phyloP scores from a whole-genome alignment of 192 early-diverging fungal genomes.

The Coemansia sp. region DNA sequence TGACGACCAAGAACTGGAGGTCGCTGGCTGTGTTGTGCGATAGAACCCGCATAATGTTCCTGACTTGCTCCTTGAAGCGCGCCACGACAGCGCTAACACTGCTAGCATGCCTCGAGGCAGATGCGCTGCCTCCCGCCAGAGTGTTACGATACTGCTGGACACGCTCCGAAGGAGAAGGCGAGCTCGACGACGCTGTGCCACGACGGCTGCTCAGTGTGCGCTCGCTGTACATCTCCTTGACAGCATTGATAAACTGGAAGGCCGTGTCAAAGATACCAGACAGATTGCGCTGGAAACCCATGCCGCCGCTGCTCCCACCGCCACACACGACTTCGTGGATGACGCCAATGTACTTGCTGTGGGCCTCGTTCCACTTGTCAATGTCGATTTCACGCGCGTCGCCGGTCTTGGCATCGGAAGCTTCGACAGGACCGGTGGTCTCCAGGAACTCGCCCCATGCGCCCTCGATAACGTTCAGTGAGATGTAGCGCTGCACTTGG shows the following conservation, averaged over 20 bases:
- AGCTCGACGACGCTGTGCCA: slow-evolving; percentile 6
- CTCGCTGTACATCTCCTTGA: slow-evolving; percentile 59
- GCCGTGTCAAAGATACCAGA: slow-evolving; percentile 67
- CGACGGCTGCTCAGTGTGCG: slow-evolving; percentile 38
- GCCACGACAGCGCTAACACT: slow-evolving; percentile 42
- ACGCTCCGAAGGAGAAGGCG: slow-evolving; percentile 21
- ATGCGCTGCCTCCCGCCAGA: slow-evolving; percentile 28
- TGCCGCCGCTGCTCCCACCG: slow-evolving; percentile 34
- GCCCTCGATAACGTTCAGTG: slow-evolving; percentile 91
- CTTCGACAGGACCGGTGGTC: slow-evolving; percentile 9
- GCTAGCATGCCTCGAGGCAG: slow-evolving; percentile 50
- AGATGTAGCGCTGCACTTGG: slow-evolving; percentile 91
- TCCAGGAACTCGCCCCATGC: slow-evolving; percentile 81
- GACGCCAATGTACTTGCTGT: slow-evolving; percentile 71
- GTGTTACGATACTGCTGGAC: slow-evolving; percentile 42
- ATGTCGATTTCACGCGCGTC: slow-evolving; percentile 71
- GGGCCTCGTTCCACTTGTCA: slow-evolving; percentile 79
- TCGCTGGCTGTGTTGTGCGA: slow-evolving; percentile 70
- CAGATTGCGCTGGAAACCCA: slow-evolving; percentile 56
- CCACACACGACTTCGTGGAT: slow-evolving; percentile 67
- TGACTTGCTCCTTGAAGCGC: slow-evolving; percentile 58
- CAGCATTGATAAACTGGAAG: slow-evolving; percentile 59
- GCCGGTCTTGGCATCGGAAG: slow-evolving; percentile 26
- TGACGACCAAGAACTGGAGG: slow-evolving; percentile 71
- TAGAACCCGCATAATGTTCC: slow-evolving; percentile 60